Base-by-base conservation (phyloP, 73 alveolate species). In the Loxodes magnus region DNA sequence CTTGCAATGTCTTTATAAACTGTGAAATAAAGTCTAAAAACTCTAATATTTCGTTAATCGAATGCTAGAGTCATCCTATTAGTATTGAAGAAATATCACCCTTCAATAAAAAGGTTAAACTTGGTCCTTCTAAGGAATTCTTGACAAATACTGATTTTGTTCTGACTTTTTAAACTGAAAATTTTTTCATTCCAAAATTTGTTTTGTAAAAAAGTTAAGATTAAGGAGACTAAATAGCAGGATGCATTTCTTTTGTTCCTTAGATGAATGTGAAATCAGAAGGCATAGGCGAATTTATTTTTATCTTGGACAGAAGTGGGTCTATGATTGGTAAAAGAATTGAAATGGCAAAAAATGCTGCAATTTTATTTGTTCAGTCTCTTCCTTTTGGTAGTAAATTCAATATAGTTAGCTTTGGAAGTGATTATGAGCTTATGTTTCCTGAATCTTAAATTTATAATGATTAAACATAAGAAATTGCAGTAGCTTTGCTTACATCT, bases 251-350 rank as follows among this genome's bases (percentile, higher is more conserved):
- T 2, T 39, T 9, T 15, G 22, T 16, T 6, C 22, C 14, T 9
- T 9, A n/a, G 9, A n/a, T 9, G 2, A 15, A 39, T 10, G 53
- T 16, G 9, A 29, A 39, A n/a, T 1, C 15, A n/a, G 53, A 39
- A 39, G 53, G 53, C 30, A 9, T 10, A 27, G 84, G 84, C 7
- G 83, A 61, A 29, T 84, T 61, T 54, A 43, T 84, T 22, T 79
- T 84, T 56, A 34, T 84, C 22, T 33, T 84, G 7, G 96, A 84
- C 55, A 61, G 90, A 62, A 71, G 89, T 61, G 89, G 90, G 1
- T 79, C 92, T 17, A 84, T 84, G 96, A 38, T 71, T 14, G 89
- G 87, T 3, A 34, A 55, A 14, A 37, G 84, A 15, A 84, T 84
- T 9, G 42, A 59, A 25, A 51, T 74, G 30, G 93, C 90, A 0